A percentile compares a stretch with the other conserved stretches of the same genome.
These are phyloP conservation scores for Sordariomycetes sp. DNA, from an alignment of 2,329 filamentous ascomycete genomes.

Conservation along the genomic window DNA sequence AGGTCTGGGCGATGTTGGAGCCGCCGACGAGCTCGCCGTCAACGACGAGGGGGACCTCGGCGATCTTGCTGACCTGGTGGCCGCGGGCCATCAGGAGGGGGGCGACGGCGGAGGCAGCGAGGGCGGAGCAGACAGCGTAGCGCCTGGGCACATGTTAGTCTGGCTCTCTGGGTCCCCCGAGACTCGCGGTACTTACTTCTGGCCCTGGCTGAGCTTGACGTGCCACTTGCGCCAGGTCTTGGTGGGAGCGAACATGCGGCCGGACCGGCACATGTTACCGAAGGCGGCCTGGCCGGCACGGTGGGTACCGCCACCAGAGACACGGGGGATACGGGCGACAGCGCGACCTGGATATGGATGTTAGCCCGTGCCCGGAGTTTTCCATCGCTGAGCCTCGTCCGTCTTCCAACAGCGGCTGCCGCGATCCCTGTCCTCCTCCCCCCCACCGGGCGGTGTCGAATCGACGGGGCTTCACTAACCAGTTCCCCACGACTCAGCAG, in stretches of 20 bases:
- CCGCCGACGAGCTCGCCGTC: slow-evolving; percentile 80
- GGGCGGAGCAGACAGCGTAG: slow-evolving; percentile 93
- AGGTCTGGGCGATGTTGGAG: slow-evolving; percentile 74
- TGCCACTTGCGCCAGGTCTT: slow-evolving; percentile 99
- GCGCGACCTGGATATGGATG: slow-evolving; percentile 60
- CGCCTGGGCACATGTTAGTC: slow-evolving; percentile 43
- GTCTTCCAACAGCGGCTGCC: neutral
- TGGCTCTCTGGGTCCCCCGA: neutral
- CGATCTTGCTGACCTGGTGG: slow-evolving; percentile 82
- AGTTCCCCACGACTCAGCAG: slow-evolving; percentile 99
- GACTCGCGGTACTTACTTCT: slow-evolving; percentile 55
- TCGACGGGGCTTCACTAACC: slow-evolving; percentile 47
- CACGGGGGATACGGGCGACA: slow-evolving; percentile 99
- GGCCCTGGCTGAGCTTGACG: slow-evolving; percentile 98
- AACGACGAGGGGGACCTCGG: slow-evolving; percentile 94
- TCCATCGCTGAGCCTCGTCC: neutral
- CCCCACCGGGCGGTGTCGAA: neutral
- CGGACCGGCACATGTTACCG: slow-evolving; percentile 99
- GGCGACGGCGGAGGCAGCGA: slow-evolving; percentile 90
- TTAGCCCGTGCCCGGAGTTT: neutral
- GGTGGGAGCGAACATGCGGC: slow-evolving; percentile 99
- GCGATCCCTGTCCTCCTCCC: neutral
- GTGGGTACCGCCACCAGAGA: slow-evolving; percentile 99
- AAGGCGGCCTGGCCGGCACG: slow-evolving; percentile 99
- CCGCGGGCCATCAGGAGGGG: slow-evolving; percentile 93